Conservation (phyloP, 768 basidiomycete species). For the Amylocystis lapponica region DNA sequence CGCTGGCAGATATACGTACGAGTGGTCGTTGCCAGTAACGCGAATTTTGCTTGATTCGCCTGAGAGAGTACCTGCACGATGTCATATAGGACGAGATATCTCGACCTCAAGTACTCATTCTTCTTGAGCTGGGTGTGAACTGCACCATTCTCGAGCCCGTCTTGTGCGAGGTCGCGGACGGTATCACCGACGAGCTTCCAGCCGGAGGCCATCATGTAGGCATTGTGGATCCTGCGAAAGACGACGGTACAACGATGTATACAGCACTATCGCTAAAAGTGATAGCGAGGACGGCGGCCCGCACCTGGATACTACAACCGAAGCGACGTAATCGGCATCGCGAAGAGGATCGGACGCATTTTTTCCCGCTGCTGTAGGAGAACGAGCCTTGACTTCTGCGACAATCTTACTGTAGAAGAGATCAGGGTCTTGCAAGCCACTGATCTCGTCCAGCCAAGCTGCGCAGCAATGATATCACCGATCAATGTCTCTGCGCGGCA, state of each 20-base stretch:
- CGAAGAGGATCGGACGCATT: slow-evolving; percentile 13
- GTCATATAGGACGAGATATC: slow-evolving; percentile 61
- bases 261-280: background rate
- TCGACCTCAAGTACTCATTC: slow-evolving; percentile 44
- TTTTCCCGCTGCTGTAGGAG: slow-evolving; percentile 19
- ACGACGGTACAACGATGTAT: slow-evolving; percentile 2
- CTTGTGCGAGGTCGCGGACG: slow-evolving; percentile 48
- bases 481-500: background rate
- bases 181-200: slow-evolving; percentile 70
- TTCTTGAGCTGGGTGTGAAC: slow-evolving; percentile 49
- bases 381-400: slow-evolving; percentile 50
- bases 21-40: slow-evolving; percentile 62
- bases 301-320: slow-evolving; percentile 55
- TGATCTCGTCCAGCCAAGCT: slow-evolving; percentile 66
- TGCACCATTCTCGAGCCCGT: slow-evolving; percentile 48
- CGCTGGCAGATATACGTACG: slow-evolving; percentile 38
- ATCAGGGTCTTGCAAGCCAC: slow-evolving; percentile 57
- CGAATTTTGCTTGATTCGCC: slow-evolving; percentile 59
- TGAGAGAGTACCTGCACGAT: slow-evolving; percentile 55
- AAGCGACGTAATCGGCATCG: slow-evolving; percentile 50
- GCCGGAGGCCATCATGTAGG: slow-evolving; percentile 75
- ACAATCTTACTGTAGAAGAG: slow-evolving; percentile 55
- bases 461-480: background rate
- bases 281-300: slow-evolving; percentile 5
- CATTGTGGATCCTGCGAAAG: slow-evolving; percentile 64